These are phyloP conservation scores for Phytopythium sindhum DNA, from an alignment of 352 stramenopile genomes.

Conservation along the genomic window DNA sequence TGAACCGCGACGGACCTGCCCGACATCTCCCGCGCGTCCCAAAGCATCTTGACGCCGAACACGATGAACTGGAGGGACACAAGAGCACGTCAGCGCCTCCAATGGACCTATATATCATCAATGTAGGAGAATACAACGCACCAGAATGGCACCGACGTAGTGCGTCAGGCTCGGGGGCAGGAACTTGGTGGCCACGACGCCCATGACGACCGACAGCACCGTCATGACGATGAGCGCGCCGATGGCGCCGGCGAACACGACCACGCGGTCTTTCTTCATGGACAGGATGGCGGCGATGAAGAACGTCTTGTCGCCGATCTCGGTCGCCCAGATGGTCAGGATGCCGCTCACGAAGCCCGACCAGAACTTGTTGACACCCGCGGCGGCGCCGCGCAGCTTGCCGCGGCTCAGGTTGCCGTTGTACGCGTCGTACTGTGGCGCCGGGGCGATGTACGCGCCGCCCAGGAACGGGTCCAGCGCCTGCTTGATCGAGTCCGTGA, in stretches of 20 bases:
- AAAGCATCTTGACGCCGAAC: conserved; percentile 95
- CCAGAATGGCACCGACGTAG: conserved; percentile 91
- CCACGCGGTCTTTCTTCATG: conserved; percentile 93
- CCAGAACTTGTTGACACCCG: conserved; percentile 75
- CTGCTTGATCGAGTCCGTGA: conserved; percentile 48
- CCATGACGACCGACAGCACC: conserved; percentile 97
- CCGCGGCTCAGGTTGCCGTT: conserved; percentile 11
- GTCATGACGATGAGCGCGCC: conserved; percentile 97
- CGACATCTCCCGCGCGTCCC: conserved; percentile 82
- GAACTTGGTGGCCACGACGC: conserved; percentile 93
- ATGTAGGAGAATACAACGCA: conserved; percentile 19
- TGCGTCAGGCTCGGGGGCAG: conserved; percentile 94
- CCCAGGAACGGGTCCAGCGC: conserved; percentile 53
- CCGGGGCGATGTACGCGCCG: conserved; percentile 13
- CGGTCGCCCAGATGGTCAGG: conserved; percentile 96
- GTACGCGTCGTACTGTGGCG: conserved; percentile 8
- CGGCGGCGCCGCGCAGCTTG: conserved; percentile 32
- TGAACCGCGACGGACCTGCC: conserved; percentile 35
- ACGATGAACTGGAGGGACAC: conserved; percentile 90
- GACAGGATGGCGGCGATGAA: conserved; percentile 98
- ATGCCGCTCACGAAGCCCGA: conserved; percentile 87
- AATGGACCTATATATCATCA: no score
- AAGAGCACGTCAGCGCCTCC: background rate
- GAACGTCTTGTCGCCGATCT: conserved; percentile 99
- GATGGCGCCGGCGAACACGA: conserved; percentile 95